Evolutionary conservation across 495 filamentous ascomycete genomes (phyloP), one percentile per base, ranked within the genome.

Genomic region (Talaromyces trachyspermus): DNA sequence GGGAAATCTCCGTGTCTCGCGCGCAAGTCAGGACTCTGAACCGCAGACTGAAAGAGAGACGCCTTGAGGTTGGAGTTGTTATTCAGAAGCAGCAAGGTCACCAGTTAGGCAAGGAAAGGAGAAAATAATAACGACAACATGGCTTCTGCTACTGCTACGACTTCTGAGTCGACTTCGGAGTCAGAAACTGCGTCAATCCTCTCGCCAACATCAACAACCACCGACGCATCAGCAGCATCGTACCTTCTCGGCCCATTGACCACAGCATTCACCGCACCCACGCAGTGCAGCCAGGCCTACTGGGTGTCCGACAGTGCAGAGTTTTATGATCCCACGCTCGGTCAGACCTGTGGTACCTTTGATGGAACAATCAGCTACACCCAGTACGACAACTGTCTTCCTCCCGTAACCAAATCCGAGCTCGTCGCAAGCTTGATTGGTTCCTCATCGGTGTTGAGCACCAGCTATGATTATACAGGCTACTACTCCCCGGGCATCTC

Each of bases 401-500:
- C 39, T 42, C 39, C 39, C 4, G 39, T 42, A 2, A 42, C 4
- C 32, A 36, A 42, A 26, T 24, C 39, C 2, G 26, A 20, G 11
- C n/a, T 42, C 5, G 11, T 26, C 5, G 39, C n/a, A 5, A 42
- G 39, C 26, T 42, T 26, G 23, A 23, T 24, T 12, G 39, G 39
- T 14, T 5, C 39, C 26, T 42, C 39, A n/a, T 5, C 14, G 39
- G 26, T 24, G 12, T 14, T 18, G 4, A n/a, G 5, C 26, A 42
- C 20, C 14, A 24, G 9, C 0, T 42, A 42, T 42, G 20, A 24
- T 25, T 42, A 42, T 26, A 22, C 10, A 18, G 39, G 39, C 6
- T 42, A 42, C n/a, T 42, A 42, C 15, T 42, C 39, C 5, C 39
- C 39, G 3, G 39, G 39, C 6, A 42, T 42, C 22, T n/a, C 23